These are phyloP conservation scores for Globisporangium iwayamae DNA, from an alignment of 352 stramenopile species.

Conservation along the genomic window DNA sequence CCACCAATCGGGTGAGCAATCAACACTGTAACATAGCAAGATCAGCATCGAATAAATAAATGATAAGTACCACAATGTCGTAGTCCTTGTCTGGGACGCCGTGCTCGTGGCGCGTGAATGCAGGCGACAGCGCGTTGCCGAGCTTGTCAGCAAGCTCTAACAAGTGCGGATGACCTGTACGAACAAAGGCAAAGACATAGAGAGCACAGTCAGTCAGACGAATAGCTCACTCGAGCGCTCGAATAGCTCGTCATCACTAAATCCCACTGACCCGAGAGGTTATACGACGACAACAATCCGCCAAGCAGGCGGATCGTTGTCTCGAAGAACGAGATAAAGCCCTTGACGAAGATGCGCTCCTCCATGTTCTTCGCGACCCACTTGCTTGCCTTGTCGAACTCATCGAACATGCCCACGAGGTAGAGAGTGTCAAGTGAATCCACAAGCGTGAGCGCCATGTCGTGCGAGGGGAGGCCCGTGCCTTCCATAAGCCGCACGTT, in stretches of 20 bases:
- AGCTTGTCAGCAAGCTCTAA: constrained; percentile 60
- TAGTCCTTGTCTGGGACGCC: constrained; percentile 65
- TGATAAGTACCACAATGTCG: constrained; percentile 55
- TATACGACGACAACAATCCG: constrained; percentile 64
- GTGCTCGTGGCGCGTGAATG: constrained; percentile 46
- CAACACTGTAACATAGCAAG: background rate
- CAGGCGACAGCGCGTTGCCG: constrained; percentile 53
- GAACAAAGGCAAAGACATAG: background rate
- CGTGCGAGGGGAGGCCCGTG: constrained; percentile 49
- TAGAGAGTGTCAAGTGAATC: constrained; percentile 80
- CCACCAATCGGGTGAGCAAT: background rate
- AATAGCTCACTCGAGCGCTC: background rate
- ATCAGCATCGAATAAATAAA: background rate
- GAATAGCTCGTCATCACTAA: background rate
- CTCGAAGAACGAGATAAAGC: constrained; percentile 76
- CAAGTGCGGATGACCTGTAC: constrained; percentile 45
- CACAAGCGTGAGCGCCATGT: constrained; percentile 78
- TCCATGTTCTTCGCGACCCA: constrained; percentile 71
- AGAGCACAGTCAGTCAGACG: background rate
- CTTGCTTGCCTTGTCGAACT: constrained; percentile 64
- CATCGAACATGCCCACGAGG: constrained; percentile 70
- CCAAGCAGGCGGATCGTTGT: constrained; percentile 77
- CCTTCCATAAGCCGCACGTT: constrained; percentile 61
- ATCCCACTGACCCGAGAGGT: constrained; percentile 39
- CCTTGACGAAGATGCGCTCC: constrained; percentile 53